Evolutionary conservation across 2,329 filamentous ascomycete genomes (phyloP), one percentile per base, ranked within the genome.

Genomic region (Xylariales sp.): DNA sequence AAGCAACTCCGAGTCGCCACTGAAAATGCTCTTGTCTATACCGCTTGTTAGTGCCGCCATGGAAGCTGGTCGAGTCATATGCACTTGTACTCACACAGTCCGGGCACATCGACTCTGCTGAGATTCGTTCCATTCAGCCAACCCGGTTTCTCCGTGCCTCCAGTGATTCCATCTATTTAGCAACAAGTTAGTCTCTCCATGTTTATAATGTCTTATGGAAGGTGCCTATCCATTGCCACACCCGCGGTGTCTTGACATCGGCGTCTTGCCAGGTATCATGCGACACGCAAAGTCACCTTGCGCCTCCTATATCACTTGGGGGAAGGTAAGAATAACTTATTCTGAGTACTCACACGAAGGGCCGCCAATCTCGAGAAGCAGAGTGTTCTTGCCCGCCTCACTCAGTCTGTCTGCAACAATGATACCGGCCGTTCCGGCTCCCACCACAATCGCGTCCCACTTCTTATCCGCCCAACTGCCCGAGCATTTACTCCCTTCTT

Each of bases 341-440:
- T n/a, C n/a, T n/a, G n/a, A n/a, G n/a, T n/a, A n/a, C n/a, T n/a
- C n/a, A n/a, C n/a, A 72, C 6, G 71, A 76, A 25, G 64, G 56
- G 3, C 70, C 72, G 11, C 73, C 73, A 43, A 71, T 61, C 51
- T 77, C 73, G 4, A 77, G 61, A 0, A 78, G 60, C 19, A 77
- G 62, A 0, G 72, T 76, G 48, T 67, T 69, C 47, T 72, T 68
- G 21, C 72, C 71, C 9, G 68, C 67, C 47, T 73, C 71, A 39
- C 71, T 73, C 56, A 77, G 59, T 37, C 69, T 58, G 39, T 73
- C 69, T 21, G 72, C 70, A 24, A 71, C 66, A 21, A 76, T 70
- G 39, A 77, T 73, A 5, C 73, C 73, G 6, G 71, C 71, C 6
- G 73, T 69, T 21, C 73, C 73, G 25, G 70, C 68, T n/a, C 70